phyloP scores from a whole-genome alignment of 768 basidiomycete species.

The Erythrobasidium yunnanense region DNA sequence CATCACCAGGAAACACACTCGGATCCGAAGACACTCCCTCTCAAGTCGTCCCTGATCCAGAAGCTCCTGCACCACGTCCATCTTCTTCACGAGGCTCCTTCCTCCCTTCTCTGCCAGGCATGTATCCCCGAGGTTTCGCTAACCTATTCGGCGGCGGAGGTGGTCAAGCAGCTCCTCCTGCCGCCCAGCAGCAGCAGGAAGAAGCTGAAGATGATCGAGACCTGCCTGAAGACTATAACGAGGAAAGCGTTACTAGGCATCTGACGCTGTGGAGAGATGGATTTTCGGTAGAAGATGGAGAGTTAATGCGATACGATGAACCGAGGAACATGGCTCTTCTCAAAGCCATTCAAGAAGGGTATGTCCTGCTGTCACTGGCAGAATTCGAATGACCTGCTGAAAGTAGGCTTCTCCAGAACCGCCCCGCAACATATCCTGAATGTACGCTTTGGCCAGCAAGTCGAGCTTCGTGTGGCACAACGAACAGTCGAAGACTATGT shows the following conservation, averaged over 20 bases:
- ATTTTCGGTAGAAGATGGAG: constrained; percentile 80
- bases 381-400: not conserved
- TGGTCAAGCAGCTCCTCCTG: constrained; percentile 11
- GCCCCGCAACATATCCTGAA: constrained; percentile 70
- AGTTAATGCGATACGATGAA: constrained; percentile 70
- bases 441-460: constrained; percentile 63
- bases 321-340: constrained; percentile 60
- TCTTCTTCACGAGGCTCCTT: not conserved
- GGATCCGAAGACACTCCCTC: constrained; percentile 85
- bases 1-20: constrained; percentile 70
- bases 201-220: constrained; percentile 38
- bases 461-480: constrained; percentile 67
- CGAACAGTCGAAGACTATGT: constrained; percentile 62
- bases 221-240: constrained; percentile 42
- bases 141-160: not conserved
- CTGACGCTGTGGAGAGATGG: constrained; percentile 90
- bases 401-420: constrained; percentile 46
- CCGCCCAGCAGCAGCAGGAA: too few relatives aligned
- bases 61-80: constrained; percentile 41
- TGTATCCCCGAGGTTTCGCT: constrained; percentile 10
- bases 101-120: constrained; percentile 22
- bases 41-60: constrained; percentile 62
- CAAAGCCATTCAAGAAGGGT: constrained; percentile 62
- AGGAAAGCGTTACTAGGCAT: constrained; percentile 56
- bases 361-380: constrained; percentile 43